A percentile compares a stretch with the other conserved stretches of the same genome.
Evolutionary conservation across 129 eudicot species (phyloP).

Genomic region (Pseudognaphalium luteoalbum): DNA sequence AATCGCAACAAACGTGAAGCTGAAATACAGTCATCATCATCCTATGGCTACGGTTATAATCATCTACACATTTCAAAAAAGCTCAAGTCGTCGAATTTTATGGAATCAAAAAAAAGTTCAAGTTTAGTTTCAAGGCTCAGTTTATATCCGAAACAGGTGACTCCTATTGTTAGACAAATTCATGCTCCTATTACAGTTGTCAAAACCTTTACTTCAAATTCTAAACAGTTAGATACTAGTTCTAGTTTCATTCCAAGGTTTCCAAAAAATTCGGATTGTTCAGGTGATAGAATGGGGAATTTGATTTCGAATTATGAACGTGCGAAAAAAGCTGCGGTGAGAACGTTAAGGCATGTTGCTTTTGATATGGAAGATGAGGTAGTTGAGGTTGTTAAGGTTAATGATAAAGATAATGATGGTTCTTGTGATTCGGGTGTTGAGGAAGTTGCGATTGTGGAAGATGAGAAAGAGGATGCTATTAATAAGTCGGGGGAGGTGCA

Average conservation of each 20-base stretch:
- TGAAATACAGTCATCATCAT: conserved; percentile 14
- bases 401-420: conserved; percentile 24
- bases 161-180: conserved; percentile 37
- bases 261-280: neutral
- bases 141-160: conserved; percentile 39
- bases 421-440: conserved; percentile 39
- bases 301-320: neutral
- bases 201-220: conserved; percentile 22
- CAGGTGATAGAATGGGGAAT: conserved; percentile 36
- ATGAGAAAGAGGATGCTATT: conserved; percentile 14
- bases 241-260: neutral
- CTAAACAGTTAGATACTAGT: neutral
- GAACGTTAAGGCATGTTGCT: conserved; percentile 16
- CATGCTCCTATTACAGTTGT: conserved; percentile 53
- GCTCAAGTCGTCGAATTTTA: conserved; percentile 28
- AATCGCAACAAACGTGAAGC: conserved; percentile 45
- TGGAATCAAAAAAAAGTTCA: conserved; percentile 1
- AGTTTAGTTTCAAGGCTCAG: conserved; percentile 30
- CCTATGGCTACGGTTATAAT: conserved; percentile 7
- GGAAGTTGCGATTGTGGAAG: conserved; percentile 43
- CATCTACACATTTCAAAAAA: conserved; percentile 42
- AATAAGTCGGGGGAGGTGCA: conserved; percentile 33
- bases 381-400: conserved; percentile 36
- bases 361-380: conserved; percentile 15
- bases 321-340: conserved; percentile 14